Evolutionary conservation across 2,329 filamentous ascomycete species (phyloP).

Genomic region (Bimuria novae-zelandiae): DNA sequence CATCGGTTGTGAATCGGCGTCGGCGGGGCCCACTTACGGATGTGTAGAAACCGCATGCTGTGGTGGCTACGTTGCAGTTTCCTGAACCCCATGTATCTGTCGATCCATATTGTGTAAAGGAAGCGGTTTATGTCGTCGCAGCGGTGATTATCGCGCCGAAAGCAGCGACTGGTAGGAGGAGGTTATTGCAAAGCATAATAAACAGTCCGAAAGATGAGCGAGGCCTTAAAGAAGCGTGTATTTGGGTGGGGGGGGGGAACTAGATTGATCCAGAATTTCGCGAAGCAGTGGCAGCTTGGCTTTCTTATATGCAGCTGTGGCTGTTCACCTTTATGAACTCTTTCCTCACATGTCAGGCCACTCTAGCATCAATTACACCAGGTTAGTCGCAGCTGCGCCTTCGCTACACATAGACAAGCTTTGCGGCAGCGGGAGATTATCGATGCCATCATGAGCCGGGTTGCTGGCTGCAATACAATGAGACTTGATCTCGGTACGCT

Average conservation of each 20-base stretch:
- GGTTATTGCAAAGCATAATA: not conserved
- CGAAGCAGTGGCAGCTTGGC: too few relatives aligned
- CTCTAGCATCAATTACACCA: too few relatives aligned
- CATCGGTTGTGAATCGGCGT: not conserved
- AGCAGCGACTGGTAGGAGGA: not conserved
- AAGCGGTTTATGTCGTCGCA: constrained; percentile 10
- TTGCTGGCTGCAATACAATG: not conserved
- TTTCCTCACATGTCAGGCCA: too few relatives aligned
- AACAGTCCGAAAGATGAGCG: not conserved
- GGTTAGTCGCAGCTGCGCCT: constrained; percentile 1
- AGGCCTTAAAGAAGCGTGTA: not conserved
- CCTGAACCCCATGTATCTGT: constrained; percentile 15
- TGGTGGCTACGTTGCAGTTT: constrained; percentile 16
- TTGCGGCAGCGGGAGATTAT: constrained; percentile 3
- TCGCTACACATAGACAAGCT: constrained; percentile 4
- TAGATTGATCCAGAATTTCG: not conserved
- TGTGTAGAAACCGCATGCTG: constrained; percentile 20
- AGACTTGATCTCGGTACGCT: not conserved
- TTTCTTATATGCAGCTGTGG: too few relatives aligned
- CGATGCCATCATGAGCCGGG: not conserved
- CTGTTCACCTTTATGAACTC: too few relatives aligned
- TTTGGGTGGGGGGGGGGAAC: too few relatives aligned
- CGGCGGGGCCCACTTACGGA: constrained; percentile 3
- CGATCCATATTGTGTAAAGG: constrained; percentile 19
- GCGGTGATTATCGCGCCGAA: not conserved